Evolutionary conservation across 2,329 filamentous ascomycete genomes (phyloP), one percentile per base, ranked within the genome.

Genomic region (Alternaria infectoria): DNA sequence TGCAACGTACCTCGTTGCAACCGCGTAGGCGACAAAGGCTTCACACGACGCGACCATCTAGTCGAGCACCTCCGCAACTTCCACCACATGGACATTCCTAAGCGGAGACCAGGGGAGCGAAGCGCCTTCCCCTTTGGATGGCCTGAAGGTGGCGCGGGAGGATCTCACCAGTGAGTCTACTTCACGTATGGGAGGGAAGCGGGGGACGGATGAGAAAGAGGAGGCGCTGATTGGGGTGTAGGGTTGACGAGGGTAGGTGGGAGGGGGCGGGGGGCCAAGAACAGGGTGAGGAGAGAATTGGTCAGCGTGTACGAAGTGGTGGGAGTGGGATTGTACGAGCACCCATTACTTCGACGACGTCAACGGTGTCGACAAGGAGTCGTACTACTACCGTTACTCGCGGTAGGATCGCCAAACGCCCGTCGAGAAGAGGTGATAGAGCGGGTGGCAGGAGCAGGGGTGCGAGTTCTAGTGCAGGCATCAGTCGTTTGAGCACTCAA

Each of bases 21-120:
- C n/a, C 74, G 77, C 10, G 63, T 78, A 1, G 75, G 68, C 23
- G 70, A 74, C 46, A 78, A 77, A 62, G 87, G 86, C 1, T 89
- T 89, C 69, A 84, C 84, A 5, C 81, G 87, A 6, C 80, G 83
- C 56, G 87, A 89, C 69, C 87, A 89, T 70, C 78, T 88, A 44
- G 81, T 81, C 43, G 87, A 89, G 70, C 87, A 89, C 72, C 73
- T 86, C 56, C 79, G 87, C 56, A 85, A 85, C 46, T 87, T 84
- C 63, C 87, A 89, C 70, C 81, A 84, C 58, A 74, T 83, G 49
- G 79, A 85, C 52, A 80, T 83, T 45, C 80, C 79, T 17, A 83
- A 83, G 70, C 66, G 77, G 30, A 65, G 66, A 54, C 73, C 76
- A 5, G 76, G 76, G 9, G 76, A 79, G 66, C 67, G 76, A 5